Evolutionary conservation across 768 basidiomycete species (phyloP).

Genomic region (Boletus tomentosulus): DNA sequence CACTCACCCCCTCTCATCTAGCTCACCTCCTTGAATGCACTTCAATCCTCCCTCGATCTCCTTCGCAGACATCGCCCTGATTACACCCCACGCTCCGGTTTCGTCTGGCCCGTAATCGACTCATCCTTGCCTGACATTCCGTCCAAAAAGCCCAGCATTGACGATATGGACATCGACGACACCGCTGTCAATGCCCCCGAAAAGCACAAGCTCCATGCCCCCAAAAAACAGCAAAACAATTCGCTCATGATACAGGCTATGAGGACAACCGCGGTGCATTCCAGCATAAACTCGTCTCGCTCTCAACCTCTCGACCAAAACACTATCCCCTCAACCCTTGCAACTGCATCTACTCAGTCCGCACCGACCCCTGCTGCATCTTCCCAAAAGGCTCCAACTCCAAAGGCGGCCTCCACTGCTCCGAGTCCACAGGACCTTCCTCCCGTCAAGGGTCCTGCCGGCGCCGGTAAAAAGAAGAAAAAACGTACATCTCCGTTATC

Average conservation of each 20-base stretch:
- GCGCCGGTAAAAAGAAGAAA: conserved; percentile 67
- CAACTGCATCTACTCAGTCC: conserved; percentile 23
- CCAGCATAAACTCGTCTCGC: conserved; percentile 48
- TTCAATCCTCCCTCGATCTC: conserved; percentile 74
- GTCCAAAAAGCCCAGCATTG: conserved; percentile 37
- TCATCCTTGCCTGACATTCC: conserved; percentile 40
- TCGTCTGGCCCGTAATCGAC: conserved; percentile 80
- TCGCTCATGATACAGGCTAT: conserved; percentile 72
- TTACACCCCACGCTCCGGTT: conserved; percentile 79
- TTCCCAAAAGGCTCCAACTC: conserved; percentile 23
- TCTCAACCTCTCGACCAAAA: conserved; percentile 30
- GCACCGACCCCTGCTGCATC: conserved; percentile 36
- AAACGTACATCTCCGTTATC: conserved; percentile 49
- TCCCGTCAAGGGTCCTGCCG: conserved; percentile 43
- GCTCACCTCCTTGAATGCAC: conserved; percentile 65
- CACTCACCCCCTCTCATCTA: conserved; percentile 22
- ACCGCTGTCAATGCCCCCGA: conserved; percentile 13
- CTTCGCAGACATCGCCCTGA: conserved; percentile 73
- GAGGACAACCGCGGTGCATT: conserved; percentile 71
- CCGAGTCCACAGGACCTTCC: conserved; percentile 43
- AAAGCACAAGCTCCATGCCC: conserved; percentile 26
- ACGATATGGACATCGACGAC: conserved; percentile 26
- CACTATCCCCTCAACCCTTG: conserved; percentile 19
- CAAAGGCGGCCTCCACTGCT: conserved; percentile 31
- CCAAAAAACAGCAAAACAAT: conserved; percentile 63